Evolutionary conservation across 768 basidiomycete genomes (phyloP).

Genomic region (Tulasnella sp.): DNA sequence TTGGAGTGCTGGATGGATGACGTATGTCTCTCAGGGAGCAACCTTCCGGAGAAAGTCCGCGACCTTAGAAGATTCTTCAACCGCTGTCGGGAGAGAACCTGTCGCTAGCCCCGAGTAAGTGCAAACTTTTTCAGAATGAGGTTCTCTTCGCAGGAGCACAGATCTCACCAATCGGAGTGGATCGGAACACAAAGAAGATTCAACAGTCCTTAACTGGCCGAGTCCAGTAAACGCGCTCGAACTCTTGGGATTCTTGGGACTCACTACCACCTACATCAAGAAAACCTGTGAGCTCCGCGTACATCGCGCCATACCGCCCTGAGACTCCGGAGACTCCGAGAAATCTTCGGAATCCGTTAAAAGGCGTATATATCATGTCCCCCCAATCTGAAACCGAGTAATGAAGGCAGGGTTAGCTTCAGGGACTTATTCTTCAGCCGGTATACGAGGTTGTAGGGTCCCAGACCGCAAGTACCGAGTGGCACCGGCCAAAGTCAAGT

Average conservation of each 20-base stretch:
- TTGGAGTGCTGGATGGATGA: constrained; percentile 46
- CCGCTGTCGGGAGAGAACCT: constrained; percentile 36
- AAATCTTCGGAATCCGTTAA: too few relatives aligned
- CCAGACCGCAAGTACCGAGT: too few relatives aligned
- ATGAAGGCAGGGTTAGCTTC: too few relatives aligned
- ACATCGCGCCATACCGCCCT: too few relatives aligned
- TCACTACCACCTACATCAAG: constrained; percentile 42
- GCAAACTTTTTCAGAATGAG: constrained; percentile 41
- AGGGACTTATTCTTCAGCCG: too few relatives aligned
- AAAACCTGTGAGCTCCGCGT: too few relatives aligned
- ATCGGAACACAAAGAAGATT: constrained; percentile 42
- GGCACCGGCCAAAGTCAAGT: too few relatives aligned
- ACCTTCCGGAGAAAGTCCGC: constrained; percentile 36
- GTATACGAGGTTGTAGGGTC: too few relatives aligned
- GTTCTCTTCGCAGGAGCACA: constrained; percentile 41
- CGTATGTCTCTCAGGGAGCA: constrained; percentile 39
- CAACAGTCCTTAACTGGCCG: constrained; percentile 41
- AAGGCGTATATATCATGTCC: too few relatives aligned
- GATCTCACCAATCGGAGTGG: constrained; percentile 40
- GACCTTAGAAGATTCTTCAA: constrained; percentile 37
- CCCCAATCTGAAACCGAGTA: too few relatives aligned
- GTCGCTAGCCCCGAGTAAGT: constrained; percentile 43
- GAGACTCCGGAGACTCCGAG: too few relatives aligned
- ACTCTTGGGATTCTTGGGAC: constrained; percentile 40
- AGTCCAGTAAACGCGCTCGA: constrained; percentile 37